A percentile compares a stretch with the other conserved stretches of the same genome.
These are phyloP conservation scores for Candida railenensis DNA, from an alignment of 805 yeast genomes.

Conservation along the genomic window DNA sequence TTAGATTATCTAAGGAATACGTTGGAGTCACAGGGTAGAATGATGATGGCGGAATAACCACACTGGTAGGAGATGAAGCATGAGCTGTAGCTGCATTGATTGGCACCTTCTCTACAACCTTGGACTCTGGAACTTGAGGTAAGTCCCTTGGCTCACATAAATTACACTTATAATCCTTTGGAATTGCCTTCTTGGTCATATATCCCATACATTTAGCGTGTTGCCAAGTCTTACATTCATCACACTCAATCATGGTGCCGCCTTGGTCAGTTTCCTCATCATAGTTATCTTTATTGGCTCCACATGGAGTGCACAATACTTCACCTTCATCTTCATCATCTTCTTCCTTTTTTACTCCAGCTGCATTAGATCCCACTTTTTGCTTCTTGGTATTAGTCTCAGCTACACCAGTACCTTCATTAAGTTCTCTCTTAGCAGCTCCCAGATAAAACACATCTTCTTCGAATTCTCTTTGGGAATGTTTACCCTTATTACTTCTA, in stretches of 20 bases:
- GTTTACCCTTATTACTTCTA: conserved; percentile 40
- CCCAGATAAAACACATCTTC: conserved; percentile 8
- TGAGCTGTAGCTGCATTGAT: neutral
- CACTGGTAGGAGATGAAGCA: neutral
- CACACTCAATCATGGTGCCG: conserved; percentile 68
- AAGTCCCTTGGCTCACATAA: conserved; percentile 46
- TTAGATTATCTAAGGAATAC: conserved; percentile 13
- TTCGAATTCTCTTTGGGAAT: conserved; percentile 26
- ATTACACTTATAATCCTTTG: conserved; percentile 53
- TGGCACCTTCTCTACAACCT: conserved; percentile 7
- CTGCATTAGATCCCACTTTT: conserved; percentile 1
- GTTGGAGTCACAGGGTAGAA: conserved; percentile 12
- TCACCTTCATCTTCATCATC: conserved; percentile 41
- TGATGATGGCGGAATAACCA: conserved; percentile 9
- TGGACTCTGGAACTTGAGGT: conserved; percentile 7
- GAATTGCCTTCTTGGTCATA: conserved; percentile 33
- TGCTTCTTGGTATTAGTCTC: conserved; percentile 1
- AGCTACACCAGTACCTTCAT: neutral
- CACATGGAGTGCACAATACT: conserved; percentile 63
- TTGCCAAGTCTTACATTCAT: conserved; percentile 68
- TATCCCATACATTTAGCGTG: conserved; percentile 64
- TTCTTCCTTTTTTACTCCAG: conserved; percentile 16
- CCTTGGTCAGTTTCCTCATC: conserved; percentile 53
- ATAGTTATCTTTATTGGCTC: conserved; percentile 56
- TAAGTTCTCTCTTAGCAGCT: neutral